Base-by-base conservation (phyloP, 2,329 filamentous ascomycete species). In the Lanzia echinophila region DNA sequence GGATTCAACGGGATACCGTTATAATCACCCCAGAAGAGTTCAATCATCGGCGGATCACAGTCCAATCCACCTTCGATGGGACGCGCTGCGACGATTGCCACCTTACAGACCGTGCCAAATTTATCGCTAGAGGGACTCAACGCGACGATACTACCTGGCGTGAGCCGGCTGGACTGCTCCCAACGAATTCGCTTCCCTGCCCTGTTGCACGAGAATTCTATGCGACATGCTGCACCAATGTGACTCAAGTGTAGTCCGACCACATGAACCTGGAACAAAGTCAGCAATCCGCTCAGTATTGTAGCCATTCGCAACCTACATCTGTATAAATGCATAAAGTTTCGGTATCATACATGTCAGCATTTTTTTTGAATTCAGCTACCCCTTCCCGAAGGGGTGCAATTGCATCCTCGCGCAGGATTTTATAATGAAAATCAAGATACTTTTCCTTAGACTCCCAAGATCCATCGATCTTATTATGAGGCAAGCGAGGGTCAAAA, bases 391-490 rank as follows among this genome's bases (percentile, higher is more conserved):
- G 79, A 0, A 96, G 73, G 1, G 84, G 78, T 12, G 86, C 79
- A 3, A 88, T 73, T 0, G 83, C 80, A 65, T 96, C 90, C 63
- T 90, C 87, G 2, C 90, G 79, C 7, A 90, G 75, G 1, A 96
- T 77, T 3, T 82, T 74, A 65, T 94, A 95, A 47, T 95, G 88
- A 0, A 82, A 78, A 32, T 81, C 73, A 0, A 96, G 73, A 55
- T 95, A 96, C 0, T 76, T 73, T 1, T 82, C 75, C 44, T 80
- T 84, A 4, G 75, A 81, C 0, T 69, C 58, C 75, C 84, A 92
- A 0, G 82, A 72, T 0, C 74, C 73, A 1, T 77, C 58, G 19
- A 83, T 72, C 6, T 72, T 72, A 61, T 89, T 89, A 0, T 71
- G 62, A 0, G 73, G 69, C 19, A 53, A 32, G 32, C 44, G 50